These are phyloP conservation scores for Fraxinus sp. DNA, from an alignment of 305 asterid genomes.

Conservation along the genomic window DNA sequence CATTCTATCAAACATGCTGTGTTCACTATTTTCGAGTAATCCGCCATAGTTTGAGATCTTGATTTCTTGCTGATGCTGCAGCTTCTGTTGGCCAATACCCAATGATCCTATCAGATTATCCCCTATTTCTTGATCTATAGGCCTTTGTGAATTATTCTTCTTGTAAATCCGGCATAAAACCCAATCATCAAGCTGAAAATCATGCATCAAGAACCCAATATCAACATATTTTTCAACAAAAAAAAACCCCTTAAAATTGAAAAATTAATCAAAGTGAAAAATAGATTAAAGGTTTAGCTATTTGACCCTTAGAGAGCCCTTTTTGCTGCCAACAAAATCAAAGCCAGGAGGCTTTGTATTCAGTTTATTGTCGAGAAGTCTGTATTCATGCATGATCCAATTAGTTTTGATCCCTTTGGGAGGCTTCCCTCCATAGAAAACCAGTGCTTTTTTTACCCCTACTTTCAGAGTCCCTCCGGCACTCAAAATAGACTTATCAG, in stretches of 20 bases:
- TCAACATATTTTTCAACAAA: not conserved
- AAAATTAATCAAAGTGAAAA: not conserved
- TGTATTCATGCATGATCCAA: constrained; percentile 95
- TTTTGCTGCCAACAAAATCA: constrained; percentile 44
- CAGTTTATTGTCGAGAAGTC: constrained; percentile 59
- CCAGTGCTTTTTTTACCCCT: constrained; percentile 80
- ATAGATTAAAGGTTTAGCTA: not conserved
- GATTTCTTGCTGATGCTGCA: constrained; percentile 17
- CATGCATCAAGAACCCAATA: not conserved
- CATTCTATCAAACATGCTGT: constrained; percentile 48
- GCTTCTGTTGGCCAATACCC: constrained; percentile 16
- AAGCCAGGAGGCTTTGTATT: constrained; percentile 61
- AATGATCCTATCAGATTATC: constrained; percentile 45
- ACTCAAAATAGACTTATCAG: constrained; percentile 77
- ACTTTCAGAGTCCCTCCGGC: constrained; percentile 78
- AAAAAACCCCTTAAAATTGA: too few species aligned
- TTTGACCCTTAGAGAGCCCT: constrained; percentile 75
- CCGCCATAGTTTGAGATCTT: constrained; percentile 35
- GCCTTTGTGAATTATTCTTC: constrained; percentile 62
- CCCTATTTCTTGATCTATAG: constrained; percentile 57
- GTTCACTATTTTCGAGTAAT: constrained; percentile 44
- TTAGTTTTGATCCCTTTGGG: constrained; percentile 82
- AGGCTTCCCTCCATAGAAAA: constrained; percentile 87
- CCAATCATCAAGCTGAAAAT: constrained; percentile 80
- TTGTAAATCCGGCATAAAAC: constrained; percentile 85